Conservation (phyloP, 1,284 basidiomycete species). For the Cryptococcus sp. region DNA sequence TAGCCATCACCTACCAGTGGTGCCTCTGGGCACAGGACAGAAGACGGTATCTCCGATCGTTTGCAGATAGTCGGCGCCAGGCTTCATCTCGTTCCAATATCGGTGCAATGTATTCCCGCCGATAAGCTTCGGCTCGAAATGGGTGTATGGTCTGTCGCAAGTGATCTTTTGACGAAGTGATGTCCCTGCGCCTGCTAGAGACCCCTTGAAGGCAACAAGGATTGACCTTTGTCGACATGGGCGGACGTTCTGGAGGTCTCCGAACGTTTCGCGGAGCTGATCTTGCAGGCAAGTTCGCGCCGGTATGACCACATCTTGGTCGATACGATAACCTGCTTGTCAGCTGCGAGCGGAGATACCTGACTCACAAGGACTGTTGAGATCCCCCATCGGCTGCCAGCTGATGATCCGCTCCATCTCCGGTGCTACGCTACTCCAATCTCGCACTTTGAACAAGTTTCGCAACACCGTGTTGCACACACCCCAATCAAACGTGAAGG, state of each 20-base stretch:
- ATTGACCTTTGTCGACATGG: slow-evolving; percentile 23
- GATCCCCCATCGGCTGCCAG: slow-evolving; percentile 40
- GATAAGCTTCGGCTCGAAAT: slow-evolving; percentile 5
- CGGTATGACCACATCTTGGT: slow-evolving; percentile 43
- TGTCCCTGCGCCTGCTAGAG: slow-evolving; percentile 26
- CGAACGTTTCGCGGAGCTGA: slow-evolving; percentile 26
- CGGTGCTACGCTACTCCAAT: slow-evolving; percentile 4
- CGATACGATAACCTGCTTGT: slow-evolving; percentile 25
- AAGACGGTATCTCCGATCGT: slow-evolving; percentile 49
- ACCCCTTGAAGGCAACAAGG: slow-evolving; percentile 36
- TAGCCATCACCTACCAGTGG: slow-evolving; percentile 17
- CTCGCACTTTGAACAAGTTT: slow-evolving; percentile 22
- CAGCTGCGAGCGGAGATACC: slow-evolving; percentile 21
- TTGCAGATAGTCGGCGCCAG: slow-evolving; percentile 45
- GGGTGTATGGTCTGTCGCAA: slow-evolving; percentile 19
- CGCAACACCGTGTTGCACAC: slow-evolving; percentile 29
- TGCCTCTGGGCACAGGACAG: slow-evolving; percentile 49
- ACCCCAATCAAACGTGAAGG: slow-evolving; percentile 53
- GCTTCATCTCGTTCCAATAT: slow-evolving; percentile 24
- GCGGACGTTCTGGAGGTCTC: slow-evolving; percentile 19
- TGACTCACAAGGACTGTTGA: slow-evolving; percentile 31
- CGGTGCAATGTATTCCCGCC: slow-evolving; percentile 9
- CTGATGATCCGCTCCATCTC: slow-evolving; percentile 11
- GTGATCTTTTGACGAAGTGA: slow-evolving; percentile 26
- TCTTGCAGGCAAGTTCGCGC: slow-evolving; percentile 35